Percentiles rank a stretch among this genome's conserved stretches.
These are phyloP conservation scores for Lentinula guzmanii DNA, from an alignment of 768 basidiomycete genomes.

Conservation along the genomic window DNA sequence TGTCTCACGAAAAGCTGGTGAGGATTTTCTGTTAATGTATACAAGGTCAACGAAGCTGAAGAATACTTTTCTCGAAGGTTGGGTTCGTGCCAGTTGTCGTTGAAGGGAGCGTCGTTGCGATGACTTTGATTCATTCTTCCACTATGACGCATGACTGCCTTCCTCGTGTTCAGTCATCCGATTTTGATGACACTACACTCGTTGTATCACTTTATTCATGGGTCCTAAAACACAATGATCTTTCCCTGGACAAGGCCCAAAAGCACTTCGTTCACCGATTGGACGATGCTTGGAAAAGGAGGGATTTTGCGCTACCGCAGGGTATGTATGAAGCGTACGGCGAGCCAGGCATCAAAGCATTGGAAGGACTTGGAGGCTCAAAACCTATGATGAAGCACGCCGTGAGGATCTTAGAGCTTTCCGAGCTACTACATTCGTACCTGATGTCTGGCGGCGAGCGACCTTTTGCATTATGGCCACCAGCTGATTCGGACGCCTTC, in stretches of 20 bases:
- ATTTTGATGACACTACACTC: neutral
- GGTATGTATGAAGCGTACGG: neutral
- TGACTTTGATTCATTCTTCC: neutral
- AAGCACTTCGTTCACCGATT: neutral
- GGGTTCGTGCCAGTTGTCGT: neutral
- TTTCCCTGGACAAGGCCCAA: neutral
- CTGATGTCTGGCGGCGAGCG: neutral
- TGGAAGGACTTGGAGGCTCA: neutral
- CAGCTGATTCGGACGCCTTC: neutral
- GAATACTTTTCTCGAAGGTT: neutral
- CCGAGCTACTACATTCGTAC: neutral
- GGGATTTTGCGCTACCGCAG: neutral
- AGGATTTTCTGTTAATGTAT: neutral
- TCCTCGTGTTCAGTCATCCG: neutral
- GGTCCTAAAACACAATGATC: neutral
- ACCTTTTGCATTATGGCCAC: conserved; percentile 1
- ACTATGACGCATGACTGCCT: neutral
- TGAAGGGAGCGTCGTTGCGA: neutral
- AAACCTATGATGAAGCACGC: neutral
- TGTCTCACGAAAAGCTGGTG: neutral
- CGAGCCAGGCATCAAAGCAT: neutral
- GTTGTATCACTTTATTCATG: neutral
- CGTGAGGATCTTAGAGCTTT: conserved; percentile 2
- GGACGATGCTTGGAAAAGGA: neutral
- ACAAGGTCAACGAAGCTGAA: no score